These are phyloP conservation scores for Cinnamomum micranthum DNA, from an alignment of 164 flowering plant species.

Conservation along the genomic window DNA sequence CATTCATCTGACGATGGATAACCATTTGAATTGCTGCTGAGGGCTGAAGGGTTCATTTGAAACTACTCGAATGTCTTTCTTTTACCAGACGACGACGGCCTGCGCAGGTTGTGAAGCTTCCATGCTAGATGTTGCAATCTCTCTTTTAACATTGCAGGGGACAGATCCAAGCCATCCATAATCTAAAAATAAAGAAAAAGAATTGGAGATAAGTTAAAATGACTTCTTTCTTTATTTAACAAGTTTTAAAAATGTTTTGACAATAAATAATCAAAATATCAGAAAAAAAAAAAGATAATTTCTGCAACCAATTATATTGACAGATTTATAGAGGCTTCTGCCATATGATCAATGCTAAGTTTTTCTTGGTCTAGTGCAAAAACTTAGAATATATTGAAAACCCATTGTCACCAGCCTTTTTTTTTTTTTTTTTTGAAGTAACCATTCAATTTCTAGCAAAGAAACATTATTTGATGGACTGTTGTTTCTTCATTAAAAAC, in stretches of 20 bases:
- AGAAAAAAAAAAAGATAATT: not conserved
- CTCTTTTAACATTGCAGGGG: slow-evolving; percentile 16
- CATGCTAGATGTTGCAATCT: slow-evolving; percentile 22
- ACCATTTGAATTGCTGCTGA: too few species aligned
- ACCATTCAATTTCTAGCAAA: too few species aligned
- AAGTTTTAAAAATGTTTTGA: not conserved
- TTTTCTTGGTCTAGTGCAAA: not conserved
- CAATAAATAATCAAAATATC: not conserved
- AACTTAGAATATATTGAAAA: not conserved
- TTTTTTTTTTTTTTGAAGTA: too few species aligned
- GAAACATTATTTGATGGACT: too few species aligned
- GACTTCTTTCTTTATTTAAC: not conserved
- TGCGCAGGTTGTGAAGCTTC: slow-evolving; percentile 16
- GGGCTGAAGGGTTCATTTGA: too few species aligned
- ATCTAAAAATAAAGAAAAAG: slow-evolving; percentile 12
- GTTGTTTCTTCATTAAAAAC: too few species aligned
- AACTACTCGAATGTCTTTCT: slow-evolving; percentile 20
- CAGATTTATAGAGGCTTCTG: not conserved
- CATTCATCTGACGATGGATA: too few species aligned
- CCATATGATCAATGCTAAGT: not conserved
- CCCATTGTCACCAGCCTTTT: too few species aligned
- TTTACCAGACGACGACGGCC: slow-evolving; percentile 5
- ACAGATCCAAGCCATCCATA: slow-evolving; percentile 21
- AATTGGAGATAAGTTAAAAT: not conserved
- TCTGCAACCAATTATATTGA: not conserved